These are phyloP conservation scores for Agrocybe chaxingu DNA, from an alignment of 768 basidiomycete genomes.

Conservation along the genomic window DNA sequence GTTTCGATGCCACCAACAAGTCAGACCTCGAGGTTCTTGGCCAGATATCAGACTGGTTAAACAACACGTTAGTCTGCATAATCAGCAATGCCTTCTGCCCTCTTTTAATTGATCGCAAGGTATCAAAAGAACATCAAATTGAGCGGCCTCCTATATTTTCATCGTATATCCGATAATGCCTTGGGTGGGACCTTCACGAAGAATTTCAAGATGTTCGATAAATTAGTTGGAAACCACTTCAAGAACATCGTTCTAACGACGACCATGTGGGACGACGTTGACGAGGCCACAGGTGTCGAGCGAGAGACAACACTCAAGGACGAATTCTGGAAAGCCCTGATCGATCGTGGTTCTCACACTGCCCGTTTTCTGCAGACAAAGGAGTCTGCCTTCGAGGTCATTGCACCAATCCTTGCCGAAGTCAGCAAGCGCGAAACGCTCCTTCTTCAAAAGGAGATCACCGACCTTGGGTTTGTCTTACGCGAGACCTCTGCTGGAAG, in stretches of 20 bases:
- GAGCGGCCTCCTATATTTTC: slow-evolving; percentile 32
- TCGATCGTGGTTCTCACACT: slow-evolving; percentile 35
- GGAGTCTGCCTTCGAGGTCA: slow-evolving; percentile 30
- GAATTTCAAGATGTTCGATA: slow-evolving; percentile 45
- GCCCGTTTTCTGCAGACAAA: slow-evolving; percentile 32
- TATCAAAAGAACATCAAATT: slow-evolving; percentile 17
- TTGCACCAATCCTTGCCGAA: slow-evolving; percentile 18
- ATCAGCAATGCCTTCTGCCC: background rate
- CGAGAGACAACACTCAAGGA: slow-evolving; percentile 38
- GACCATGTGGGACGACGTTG: slow-evolving; percentile 45
- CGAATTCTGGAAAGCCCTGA: slow-evolving; percentile 41
- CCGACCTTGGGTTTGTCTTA: background rate
- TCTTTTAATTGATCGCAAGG: background rate
- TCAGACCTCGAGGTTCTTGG: slow-evolving; percentile 10
- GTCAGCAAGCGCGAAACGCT: background rate
- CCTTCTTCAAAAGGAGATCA: slow-evolving; percentile 2
- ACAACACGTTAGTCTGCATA: background rate
- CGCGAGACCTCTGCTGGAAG: slow-evolving; percentile 5
- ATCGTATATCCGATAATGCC: slow-evolving; percentile 32
- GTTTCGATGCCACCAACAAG: slow-evolving; percentile 23
- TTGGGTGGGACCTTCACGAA: slow-evolving; percentile 32
- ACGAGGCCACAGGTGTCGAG: slow-evolving; percentile 24
- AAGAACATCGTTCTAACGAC: slow-evolving; percentile 47
- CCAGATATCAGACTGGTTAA: slow-evolving; percentile 14
- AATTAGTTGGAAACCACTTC: slow-evolving; percentile 44